A percentile compares a stretch with the other conserved stretches of the same genome.
Conservation (phyloP, 805 yeast genomes). For the Yarrowia deformans region DNA sequence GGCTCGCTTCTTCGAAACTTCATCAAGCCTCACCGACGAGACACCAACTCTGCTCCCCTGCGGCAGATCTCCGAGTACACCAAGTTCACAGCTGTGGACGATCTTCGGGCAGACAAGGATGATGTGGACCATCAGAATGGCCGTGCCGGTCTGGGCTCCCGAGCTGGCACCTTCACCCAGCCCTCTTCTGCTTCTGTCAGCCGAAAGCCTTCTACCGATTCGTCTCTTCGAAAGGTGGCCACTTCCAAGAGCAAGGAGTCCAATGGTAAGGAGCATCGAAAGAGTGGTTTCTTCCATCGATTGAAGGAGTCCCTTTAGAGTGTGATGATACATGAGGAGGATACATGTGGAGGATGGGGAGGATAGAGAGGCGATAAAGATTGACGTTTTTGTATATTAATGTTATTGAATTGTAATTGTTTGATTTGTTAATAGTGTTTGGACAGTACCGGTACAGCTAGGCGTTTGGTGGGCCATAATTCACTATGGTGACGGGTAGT, state of each 20-base stretch:
- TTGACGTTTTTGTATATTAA: conserved; percentile 28
- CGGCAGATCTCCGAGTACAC: conserved; percentile 51
- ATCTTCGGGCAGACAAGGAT: conserved; percentile 40
- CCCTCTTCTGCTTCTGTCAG: conserved; percentile 41
- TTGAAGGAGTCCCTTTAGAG: conserved; percentile 12
- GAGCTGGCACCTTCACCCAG: conserved; percentile 25
- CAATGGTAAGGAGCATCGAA: conserved; percentile 19
- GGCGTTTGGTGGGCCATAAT: too few species aligned
- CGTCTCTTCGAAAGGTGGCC: conserved; percentile 7
- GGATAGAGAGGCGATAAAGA: background rate
- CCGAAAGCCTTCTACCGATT: conserved; percentile 33
- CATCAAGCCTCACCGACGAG: conserved; percentile 54
- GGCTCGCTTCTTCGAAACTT: conserved; percentile 85
- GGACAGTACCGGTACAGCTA: background rate
- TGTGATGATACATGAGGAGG: background rate
- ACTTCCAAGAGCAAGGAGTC: conserved; percentile 10
- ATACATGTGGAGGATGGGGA: background rate
- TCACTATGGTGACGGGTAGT: too few species aligned
- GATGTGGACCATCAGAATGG: conserved; percentile 15
- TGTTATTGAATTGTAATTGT: conserved; percentile 18
- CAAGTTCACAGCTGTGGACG: conserved; percentile 48
- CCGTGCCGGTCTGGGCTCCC: conserved; percentile 18
- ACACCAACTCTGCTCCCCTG: conserved; percentile 43
- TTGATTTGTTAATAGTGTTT: too few species aligned
- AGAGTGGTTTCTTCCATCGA: conserved; percentile 35